These are phyloP conservation scores for Lactuca sativa DNA, from an alignment of 129 eudicot species.

Conservation along the genomic window DNA sequence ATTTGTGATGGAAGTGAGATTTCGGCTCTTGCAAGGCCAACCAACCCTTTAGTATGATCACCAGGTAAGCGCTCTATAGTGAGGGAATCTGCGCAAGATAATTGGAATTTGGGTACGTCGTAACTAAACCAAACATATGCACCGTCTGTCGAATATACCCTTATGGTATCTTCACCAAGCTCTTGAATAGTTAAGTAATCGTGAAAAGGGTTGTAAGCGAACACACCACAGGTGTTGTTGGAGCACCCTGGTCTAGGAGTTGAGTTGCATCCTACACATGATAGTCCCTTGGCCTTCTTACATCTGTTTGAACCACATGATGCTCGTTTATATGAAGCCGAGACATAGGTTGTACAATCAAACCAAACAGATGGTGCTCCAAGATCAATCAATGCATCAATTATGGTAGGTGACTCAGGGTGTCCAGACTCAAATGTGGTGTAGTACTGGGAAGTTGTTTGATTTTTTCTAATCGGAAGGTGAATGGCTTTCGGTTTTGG, in stretches of 20 bases:
- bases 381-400: constrained; percentile 43
- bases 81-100: constrained; percentile 29
- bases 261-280: constrained; percentile 43
- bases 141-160: constrained; percentile 28
- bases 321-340: constrained; percentile 44
- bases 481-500: constrained; percentile 25
- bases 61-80: constrained; percentile 30
- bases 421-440: constrained; percentile 31
- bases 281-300: constrained; percentile 17
- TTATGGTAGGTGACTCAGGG: neutral
- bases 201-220: constrained; percentile 38
- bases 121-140: neutral
- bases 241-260: constrained; percentile 50
- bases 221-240: constrained; percentile 49
- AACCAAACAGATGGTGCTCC: constrained; percentile 43
- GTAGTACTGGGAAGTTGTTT: constrained; percentile 43
- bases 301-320: constrained; percentile 42
- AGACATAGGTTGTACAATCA: constrained; percentile 36
- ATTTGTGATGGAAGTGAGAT: constrained; percentile 34
- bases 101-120: constrained; percentile 17
- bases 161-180: constrained; percentile 38
- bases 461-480: constrained; percentile 45
- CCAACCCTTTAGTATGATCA: constrained; percentile 33
- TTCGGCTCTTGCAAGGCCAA: constrained; percentile 37
- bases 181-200: constrained; percentile 29